Base-by-base conservation (phyloP, 2,329 filamentous ascomycete species). In the Cercospora berteroae region DNA sequence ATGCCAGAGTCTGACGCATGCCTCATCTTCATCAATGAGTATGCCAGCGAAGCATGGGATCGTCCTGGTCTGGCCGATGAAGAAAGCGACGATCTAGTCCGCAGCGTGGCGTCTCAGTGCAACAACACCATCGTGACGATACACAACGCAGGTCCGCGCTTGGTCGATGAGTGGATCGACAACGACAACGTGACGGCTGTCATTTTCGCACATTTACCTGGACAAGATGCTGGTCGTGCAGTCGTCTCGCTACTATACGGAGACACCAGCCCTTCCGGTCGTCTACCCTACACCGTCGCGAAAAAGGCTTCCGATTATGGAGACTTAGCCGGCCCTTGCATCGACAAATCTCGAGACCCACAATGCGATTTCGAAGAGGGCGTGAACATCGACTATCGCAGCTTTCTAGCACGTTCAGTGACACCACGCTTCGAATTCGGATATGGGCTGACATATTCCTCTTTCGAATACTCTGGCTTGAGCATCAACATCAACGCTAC, bases 131-230 rank as follows among this genome's bases (percentile, higher is more conserved):
- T 90, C 18, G 88, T 90, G 0, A 80, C 89, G 0, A 81, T 90
- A 5, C 88, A 90, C 76, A 90, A 89, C 50, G 87, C 87, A 1
- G 88, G 88, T 0, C 80, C 85, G 9, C 82, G 88, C 1, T 76
- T 88, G 0, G 84, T 90, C 0, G 88, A 90, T 67, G 79, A 80
- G 1, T 91, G 87, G 80, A 81, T 87, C 67, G 84, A 90, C 59
- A 83, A 91, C 66, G 79, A 83, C 7, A 90, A 90, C 69, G 83
- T 91, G 36, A 90, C 87, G 0, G 87, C 84, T 1, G 79, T 91
- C 16, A 81, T 91, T 0, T 87, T 87, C 70, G 88, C 86, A 4
- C 88, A 90, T 72, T 79, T 90, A 0, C 88, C 88, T 0, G 89
- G 89, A 0, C 87, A 90, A 72, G 86, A 89, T 65, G 86, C 84